Percentiles rank a stretch among this genome's conserved stretches.
phyloP scores from a whole-genome alignment of 176 grass and related monocot genomes.

The Cenchrus fungigraminus region DNA sequence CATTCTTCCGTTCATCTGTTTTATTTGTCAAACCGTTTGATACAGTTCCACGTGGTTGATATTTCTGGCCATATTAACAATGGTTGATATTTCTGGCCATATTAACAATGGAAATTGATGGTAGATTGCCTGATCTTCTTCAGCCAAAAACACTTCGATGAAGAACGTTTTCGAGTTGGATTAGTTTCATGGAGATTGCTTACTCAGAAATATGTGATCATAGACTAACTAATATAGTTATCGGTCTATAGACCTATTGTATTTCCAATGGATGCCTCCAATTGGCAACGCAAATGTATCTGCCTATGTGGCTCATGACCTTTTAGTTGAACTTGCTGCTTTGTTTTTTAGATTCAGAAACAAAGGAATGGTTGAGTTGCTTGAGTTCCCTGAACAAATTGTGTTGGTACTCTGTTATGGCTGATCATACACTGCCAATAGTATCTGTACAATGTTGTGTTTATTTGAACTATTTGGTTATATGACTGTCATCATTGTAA shows the following conservation, averaged over 20 bases:
- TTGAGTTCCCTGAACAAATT: not conserved
- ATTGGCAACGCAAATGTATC: not conserved
- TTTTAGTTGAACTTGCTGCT: not conserved
- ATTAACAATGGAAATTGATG: not conserved
- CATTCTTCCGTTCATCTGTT: not conserved
- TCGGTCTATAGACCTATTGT: not conserved
- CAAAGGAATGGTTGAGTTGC: no score
- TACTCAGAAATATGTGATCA: not conserved
- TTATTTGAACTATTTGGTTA: slow-evolving; percentile 15
- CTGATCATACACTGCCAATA: not conserved
- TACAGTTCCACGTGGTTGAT: not conserved
- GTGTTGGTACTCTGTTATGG: not conserved
- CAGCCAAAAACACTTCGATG: not conserved
- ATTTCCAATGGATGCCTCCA: not conserved
- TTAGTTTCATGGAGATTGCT: not conserved
- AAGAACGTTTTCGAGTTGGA: not conserved
- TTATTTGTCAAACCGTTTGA: no score
- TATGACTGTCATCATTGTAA: not conserved
- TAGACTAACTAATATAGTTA: not conserved
- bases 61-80: not conserved
- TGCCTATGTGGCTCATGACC: not conserved
- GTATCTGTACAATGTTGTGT: slow-evolving; percentile 2
- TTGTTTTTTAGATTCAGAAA: not conserved
- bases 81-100: not conserved
- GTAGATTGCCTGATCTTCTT: not conserved